phyloP scores from a whole-genome alignment of 345 rosid species.

The Gossypium rotundifolium region DNA sequence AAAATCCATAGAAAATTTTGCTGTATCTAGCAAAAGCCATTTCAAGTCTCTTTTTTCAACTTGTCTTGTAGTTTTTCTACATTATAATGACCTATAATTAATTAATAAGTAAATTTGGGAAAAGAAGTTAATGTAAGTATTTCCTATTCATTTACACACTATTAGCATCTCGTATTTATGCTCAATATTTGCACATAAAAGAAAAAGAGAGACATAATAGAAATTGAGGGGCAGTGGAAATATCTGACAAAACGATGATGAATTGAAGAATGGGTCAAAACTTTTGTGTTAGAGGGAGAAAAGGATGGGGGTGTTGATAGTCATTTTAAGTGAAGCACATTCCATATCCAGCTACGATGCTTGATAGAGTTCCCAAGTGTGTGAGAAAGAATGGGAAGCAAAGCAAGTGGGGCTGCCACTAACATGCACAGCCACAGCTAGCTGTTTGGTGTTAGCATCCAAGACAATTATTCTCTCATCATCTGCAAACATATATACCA shows the following conservation, averaged over 20 bases:
- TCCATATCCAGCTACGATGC: not conserved
- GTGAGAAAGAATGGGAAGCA: not conserved
- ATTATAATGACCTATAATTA: no score
- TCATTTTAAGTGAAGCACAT: constrained; percentile 7
- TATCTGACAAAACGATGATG: not conserved
- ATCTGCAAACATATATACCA: not conserved
- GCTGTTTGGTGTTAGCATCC: constrained; percentile 4
- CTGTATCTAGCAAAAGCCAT: not conserved
- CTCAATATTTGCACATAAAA: no score
- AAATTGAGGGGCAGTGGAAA: no score
- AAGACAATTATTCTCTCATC: not conserved
- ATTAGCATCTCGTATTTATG: no score
- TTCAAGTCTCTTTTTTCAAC: no score
- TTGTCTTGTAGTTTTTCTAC: no score
- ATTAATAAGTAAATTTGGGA: no score
- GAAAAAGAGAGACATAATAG: no score
- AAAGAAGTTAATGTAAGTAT: no score
- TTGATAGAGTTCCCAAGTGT: not conserved
- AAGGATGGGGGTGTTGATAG: not conserved
- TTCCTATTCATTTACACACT: no score
- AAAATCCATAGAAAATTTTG: constrained; percentile 1
- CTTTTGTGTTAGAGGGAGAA: not conserved
- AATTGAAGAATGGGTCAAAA: not conserved
- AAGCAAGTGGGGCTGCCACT: not conserved
- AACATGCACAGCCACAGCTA: not conserved